Conservation (phyloP, 169 alveolate genomes). For the Cryptosporidium canis region DNA sequence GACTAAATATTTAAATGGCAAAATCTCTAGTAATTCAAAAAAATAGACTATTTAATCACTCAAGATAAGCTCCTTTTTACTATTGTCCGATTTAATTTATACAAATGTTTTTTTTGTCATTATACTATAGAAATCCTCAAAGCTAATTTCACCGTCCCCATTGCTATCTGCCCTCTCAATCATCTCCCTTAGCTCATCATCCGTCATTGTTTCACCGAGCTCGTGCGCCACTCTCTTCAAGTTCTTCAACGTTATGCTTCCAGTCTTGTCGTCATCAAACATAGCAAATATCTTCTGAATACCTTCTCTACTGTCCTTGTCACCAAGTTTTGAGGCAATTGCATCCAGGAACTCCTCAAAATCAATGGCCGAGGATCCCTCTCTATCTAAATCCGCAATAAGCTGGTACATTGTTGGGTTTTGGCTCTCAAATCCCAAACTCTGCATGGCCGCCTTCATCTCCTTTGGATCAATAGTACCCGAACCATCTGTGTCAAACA, state of each 20-base stretch:
- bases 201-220: constrained; percentile 97
- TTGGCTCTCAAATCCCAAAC: constrained; percentile 98
- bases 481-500: constrained; percentile 99
- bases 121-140: constrained; percentile 97
- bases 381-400: constrained; percentile 97
- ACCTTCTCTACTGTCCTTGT: constrained; percentile 97
- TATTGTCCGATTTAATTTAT: constrained; percentile 73
- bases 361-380: constrained; percentile 94
- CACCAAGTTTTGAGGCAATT: constrained; percentile 96
- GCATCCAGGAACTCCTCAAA: constrained; percentile 97
- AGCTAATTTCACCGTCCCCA: constrained; percentile 97
- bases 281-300: constrained; percentile 95
- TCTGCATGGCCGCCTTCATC: constrained; percentile 98
- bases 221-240: constrained; percentile 98
- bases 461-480: constrained; percentile 98
- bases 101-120: constrained; percentile 98
- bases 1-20: not conserved
- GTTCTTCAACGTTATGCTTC: constrained; percentile 93
- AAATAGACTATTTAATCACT: not conserved
- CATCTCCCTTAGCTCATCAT: constrained; percentile 98
- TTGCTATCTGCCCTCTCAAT: constrained; percentile 98
- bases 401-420: constrained; percentile 97
- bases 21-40: not conserved
- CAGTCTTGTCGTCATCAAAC: constrained; percentile 97
- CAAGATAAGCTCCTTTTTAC: not conserved